Base-by-base conservation (phyloP, 305 asterid species). In the Plantago rigida region DNA sequence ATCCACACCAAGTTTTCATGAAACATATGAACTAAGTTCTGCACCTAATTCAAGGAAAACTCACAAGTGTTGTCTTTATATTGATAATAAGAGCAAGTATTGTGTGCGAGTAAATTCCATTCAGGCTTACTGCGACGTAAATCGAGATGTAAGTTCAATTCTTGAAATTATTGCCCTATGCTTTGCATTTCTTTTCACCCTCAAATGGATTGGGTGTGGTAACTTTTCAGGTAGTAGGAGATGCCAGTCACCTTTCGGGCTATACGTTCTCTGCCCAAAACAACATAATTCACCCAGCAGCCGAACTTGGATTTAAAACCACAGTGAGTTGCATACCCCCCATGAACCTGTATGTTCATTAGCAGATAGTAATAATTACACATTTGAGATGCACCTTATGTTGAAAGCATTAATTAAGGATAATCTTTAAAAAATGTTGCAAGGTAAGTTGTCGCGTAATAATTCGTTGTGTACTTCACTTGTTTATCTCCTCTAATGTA, bases 21-120 rank as follows among this genome's bases (percentile, higher is more conserved):
- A 89, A 69, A 77, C 75, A 67, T 75, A 74, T 68, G 82, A 90
- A 5, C 68, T 85, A 80, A 89, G 87, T 63, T 70, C 80, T 68
- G 79, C 80, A 69, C 77, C 84, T 11, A 34, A 36, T 72, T 59
- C 67, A 50, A 79, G 75, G 68, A 84, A 83, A 69, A 82, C 95
- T 48, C 96, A 92, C 54, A 92, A 92, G 51, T 92, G 99, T 69
- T 89, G 95, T 78, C 94, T 89, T 70, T 87, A 85, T 73, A 85
- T 92, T 75, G 95, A 96, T 62, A 83, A 78, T 78, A 89, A 92
- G 75, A 86, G 82, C 87, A 85, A 84, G 68, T 92, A 92, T 74
- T 92, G 99, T 68, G 93, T 82, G 9, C 84, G 91, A 57, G 66
- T 92, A 57, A 89, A 83, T 72, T 84, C 99, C 63, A 78, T 92